Percentiles rank a stretch among this genome's conserved stretches.
phyloP scores from a whole-genome alignment of 192 early-diverging fungal genomes.

The Coemansia sp. region DNA sequence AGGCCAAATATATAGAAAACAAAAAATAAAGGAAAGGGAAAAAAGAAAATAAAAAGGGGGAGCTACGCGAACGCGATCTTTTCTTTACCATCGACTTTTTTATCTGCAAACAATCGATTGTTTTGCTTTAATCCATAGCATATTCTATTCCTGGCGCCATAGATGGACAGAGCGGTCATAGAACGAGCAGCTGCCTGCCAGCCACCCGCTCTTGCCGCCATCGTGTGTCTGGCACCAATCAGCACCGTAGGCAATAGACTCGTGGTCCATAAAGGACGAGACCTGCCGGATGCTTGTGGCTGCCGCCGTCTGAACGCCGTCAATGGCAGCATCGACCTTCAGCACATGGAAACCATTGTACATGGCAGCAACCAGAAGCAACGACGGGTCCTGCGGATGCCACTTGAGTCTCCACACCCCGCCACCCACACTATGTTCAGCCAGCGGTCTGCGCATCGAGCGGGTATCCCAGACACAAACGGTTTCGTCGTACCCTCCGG shows the following conservation, averaged over 20 bases:
- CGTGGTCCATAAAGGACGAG: constrained; percentile 68
- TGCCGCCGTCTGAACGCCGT: constrained; percentile 1
- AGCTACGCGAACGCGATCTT: constrained; percentile 5
- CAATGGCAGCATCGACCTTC: constrained; percentile 41
- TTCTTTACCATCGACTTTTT: not conserved
- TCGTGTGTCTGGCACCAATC: constrained; percentile 67
- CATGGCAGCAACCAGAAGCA: constrained; percentile 85
- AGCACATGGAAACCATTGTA: constrained; percentile 88
- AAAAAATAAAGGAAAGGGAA: not conserved
- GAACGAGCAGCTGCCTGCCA: constrained; percentile 77
- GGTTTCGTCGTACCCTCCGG: constrained; percentile 92
- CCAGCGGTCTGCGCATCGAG: constrained; percentile 72
- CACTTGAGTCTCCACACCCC: constrained; percentile 96
- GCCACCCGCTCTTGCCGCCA: constrained; percentile 12
- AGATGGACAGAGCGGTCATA: constrained; percentile 77
- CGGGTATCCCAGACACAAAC: constrained; percentile 91
- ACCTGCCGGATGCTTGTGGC: not conserved
- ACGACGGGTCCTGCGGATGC: constrained; percentile 71
- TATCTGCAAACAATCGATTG: not conserved
- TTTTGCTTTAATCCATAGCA: not conserved
- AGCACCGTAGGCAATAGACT: constrained; percentile 75
- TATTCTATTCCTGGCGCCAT: constrained; percentile 53
- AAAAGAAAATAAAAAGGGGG: not conserved
- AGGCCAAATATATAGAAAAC: constrained; percentile 3
- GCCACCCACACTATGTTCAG: constrained; percentile 71